Base-by-base conservation (phyloP, 2,329 filamentous ascomycete genomes). In the Ophiostoma novo-ulmi region DNA sequence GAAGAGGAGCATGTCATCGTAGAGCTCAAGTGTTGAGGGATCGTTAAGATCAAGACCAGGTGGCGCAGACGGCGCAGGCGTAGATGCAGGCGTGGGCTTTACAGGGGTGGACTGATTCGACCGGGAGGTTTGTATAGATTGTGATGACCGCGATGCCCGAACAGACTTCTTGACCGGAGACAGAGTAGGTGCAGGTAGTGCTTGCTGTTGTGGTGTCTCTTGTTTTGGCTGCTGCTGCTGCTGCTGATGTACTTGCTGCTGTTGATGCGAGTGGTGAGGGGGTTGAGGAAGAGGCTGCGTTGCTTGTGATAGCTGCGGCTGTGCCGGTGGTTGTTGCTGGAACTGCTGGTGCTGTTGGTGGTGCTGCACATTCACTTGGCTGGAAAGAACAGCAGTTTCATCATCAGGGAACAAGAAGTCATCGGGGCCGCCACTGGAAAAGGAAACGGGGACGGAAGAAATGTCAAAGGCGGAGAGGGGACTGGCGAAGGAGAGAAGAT, bases 1-100 rank as follows among this genome's bases (percentile, higher is more conserved):
- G 17, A 77, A 73, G 22, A 78, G 72, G 14, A 77, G 75, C 41
- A 78, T 70, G 69, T 78, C 74, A 64, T 70, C 75, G 73, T 71
- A 78, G 44, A 72, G 74, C 17, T 75, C 72, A 5, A 73, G 73
- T 0, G 75, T 75, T 5, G 73, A 41, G 8, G 73, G 74, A 39
- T 75, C 72, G 44, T 75, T 75, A 20, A 75, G 69, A 22, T 75
- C 70, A 0, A 73, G 52, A 11, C 48, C 44, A 22, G 63, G 41
- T 4, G 63, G 63, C 5, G 61, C 58, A 26, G 68, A 17, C 26
- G 64, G 63, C 41, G 39, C 65, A 5, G 31, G 63, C 26, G 63
- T 38, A 38, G 36, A 13, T 38, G 61, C 61, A 17, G 61, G 17
- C 31, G 31, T 36, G 7, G 61, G 26, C 61, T 64, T 26, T 7